phyloP scores from a whole-genome alignment of 2,329 filamentous ascomycete species.

The Penicillium freii region DNA sequence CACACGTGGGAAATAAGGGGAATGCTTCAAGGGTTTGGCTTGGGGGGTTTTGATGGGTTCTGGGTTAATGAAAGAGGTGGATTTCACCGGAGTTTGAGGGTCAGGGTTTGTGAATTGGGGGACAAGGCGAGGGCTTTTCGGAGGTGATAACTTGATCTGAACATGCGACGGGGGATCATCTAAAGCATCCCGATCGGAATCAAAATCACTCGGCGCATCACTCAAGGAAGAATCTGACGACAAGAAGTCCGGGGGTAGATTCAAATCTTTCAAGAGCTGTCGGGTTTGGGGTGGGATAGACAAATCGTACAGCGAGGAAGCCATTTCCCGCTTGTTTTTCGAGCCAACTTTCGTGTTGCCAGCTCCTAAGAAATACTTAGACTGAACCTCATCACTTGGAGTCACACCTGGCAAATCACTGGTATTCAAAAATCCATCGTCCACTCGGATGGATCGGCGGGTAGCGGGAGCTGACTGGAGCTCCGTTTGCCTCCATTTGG shows the following conservation, averaged over 20 bases:
- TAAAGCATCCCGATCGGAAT: constrained; percentile 8
- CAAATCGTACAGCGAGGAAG: neutral
- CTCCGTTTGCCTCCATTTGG: neutral
- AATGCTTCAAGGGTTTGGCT: constrained; percentile 29
- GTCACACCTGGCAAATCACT: constrained; percentile 40
- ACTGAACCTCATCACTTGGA: constrained; percentile 41
- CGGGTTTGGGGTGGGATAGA: constrained; percentile 16
- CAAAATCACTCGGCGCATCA: constrained; percentile 35
- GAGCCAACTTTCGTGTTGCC: neutral
- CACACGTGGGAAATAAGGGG: constrained; percentile 44
- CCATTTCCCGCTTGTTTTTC: neutral
- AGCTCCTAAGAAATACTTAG: constrained; percentile 33
- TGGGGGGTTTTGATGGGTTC: constrained; percentile 14
- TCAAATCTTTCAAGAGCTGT: constrained; percentile 14
- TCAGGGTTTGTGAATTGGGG: neutral
- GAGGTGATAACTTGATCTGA: neutral
- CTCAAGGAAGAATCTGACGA: constrained; percentile 36
- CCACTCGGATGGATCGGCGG: constrained; percentile 19
- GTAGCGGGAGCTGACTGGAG: constrained; percentile 3
- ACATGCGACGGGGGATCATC: neutral
- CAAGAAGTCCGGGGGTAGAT: constrained; percentile 21
- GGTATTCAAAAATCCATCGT: constrained; percentile 39
- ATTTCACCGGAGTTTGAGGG: constrained; percentile 8
- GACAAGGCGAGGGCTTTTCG: neutral
- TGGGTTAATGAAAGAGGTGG: neutral